Base-by-base conservation (phyloP, 306 rosid genomes). In the Nissolia schottii region DNA sequence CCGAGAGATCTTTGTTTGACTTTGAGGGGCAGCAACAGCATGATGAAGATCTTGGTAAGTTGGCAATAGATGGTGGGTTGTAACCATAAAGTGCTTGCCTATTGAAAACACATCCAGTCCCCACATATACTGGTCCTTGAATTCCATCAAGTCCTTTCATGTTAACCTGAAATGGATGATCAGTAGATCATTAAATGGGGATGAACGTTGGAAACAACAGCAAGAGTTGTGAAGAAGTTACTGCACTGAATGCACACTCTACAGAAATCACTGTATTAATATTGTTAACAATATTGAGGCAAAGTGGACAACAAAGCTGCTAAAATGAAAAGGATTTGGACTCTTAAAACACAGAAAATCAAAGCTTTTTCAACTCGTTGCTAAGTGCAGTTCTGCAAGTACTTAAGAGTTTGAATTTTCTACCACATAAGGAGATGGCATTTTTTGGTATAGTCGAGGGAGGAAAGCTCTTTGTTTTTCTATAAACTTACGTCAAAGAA, bases 21-120 rank as follows among this genome's bases (percentile, higher is more conserved):
- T 86, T 92, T 43, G 92, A 78, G 53, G 95, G 88, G 49, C 89
- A 89, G 82, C 98, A 90, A 75, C 98, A 93, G 70, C 98, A 89
- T 51, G 85, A 83, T 4, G 94, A 82, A 38, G 89, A 50, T 77
- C 71, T 76, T 24, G 89, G 77, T 76, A 91, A 73, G 72, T 57
- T 82, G 25, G 92, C 82, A 90, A 91, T 79, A 20, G 96, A 85
- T 70, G 92, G 79, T 49, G 99, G 99, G 8, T 96, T 85, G 22
- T 94, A 94, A 34, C 99, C 99, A 67, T 94, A 94, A 80, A 94
- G 99, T 45, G 99, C 97, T 67, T 94, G 99, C 89, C 99, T 72
- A 56, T 94, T 87, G 85, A 94, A 94, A 67, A 87, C 91, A 59
- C 92, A 86, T 63, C 99, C 99, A 63, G 97, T 94, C 7, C 99